phyloP scores from a whole-genome alignment of 305 asterid genomes.

The Caryopteris hybrid region DNA sequence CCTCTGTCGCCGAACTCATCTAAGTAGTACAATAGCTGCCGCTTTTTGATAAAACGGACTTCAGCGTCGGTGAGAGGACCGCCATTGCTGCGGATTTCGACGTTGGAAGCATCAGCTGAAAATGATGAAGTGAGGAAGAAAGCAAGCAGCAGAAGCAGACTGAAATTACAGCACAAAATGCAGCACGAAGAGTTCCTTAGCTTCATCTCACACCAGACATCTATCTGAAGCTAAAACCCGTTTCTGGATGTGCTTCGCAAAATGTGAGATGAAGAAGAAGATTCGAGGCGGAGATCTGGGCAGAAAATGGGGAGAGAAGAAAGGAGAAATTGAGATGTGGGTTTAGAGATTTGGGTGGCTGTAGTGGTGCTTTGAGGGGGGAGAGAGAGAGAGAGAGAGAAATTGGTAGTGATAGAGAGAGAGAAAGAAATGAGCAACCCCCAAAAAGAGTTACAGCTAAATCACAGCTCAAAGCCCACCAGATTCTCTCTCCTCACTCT shows the following conservation, averaged over 20 bases:
- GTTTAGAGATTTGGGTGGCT: conserved; percentile 26
- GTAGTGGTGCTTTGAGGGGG: conserved; percentile 17
- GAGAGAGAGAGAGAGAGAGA: conserved; percentile 12
- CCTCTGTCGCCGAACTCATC: conserved; percentile 78
- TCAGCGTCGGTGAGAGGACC: conserved; percentile 59
- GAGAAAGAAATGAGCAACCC: conserved; percentile 1
- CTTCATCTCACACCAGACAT: conserved; percentile 72
- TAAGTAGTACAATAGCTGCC: conserved; percentile 70
- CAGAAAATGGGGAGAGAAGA: neutral
- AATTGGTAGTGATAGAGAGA: conserved; percentile 18
- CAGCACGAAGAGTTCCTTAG: conserved; percentile 24
- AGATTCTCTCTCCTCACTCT: conserved; percentile 27
- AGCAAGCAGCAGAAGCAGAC: conserved; percentile 13
- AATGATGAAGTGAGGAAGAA: neutral
- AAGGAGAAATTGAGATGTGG: conserved; percentile 13
- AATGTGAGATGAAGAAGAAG: conserved; percentile 1
- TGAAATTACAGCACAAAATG: conserved; percentile 23
- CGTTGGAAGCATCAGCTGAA: conserved; percentile 14
- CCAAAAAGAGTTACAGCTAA: conserved; percentile 50
- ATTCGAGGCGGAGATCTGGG: conserved; percentile 21
- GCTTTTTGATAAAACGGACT: conserved; percentile 42
- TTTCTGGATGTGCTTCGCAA: neutral
- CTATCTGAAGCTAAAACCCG: conserved; percentile 35
- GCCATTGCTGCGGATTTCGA: conserved; percentile 35
- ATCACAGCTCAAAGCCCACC: conserved; percentile 89